Evolutionary conservation across 805 yeast species (phyloP).

Genomic region (Monosporozyma servazzii): DNA sequence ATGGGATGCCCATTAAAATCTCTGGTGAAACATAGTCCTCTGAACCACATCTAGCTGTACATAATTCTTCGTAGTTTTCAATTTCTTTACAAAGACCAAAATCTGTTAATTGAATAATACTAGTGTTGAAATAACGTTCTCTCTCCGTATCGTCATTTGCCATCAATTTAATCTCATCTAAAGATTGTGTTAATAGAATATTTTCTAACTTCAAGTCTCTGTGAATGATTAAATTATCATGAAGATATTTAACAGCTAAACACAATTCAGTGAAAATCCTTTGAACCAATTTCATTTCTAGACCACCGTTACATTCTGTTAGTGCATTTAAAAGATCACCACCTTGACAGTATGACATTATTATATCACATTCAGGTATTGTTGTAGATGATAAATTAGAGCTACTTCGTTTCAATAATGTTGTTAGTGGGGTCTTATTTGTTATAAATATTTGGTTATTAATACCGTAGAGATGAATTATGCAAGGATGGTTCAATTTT

Average conservation of each 20-base stretch:
- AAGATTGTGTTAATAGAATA: conserved; percentile 41
- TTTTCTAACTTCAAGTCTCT: conserved; percentile 90
- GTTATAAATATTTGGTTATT: conserved; percentile 21
- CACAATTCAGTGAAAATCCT: conserved; percentile 64
- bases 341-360: conserved; percentile 70
- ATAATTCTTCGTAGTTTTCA: conserved; percentile 42
- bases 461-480: conserved; percentile 51
- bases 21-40: conserved; percentile 97
- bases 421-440: conserved; percentile 22
- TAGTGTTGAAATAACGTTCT: conserved; percentile 5
- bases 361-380: conserved; percentile 38
- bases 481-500: conserved; percentile 54
- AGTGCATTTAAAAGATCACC: conserved; percentile 75
- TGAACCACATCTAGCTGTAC: conserved; percentile 89
- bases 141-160: not conserved
- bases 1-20: conserved; percentile 76
- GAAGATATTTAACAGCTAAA: conserved; percentile 64
- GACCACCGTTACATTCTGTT: conserved; percentile 29
- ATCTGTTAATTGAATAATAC: conserved; percentile 61
- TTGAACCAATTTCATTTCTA: conserved; percentile 44
- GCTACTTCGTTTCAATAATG: conserved; percentile 18
- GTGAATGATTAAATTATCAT: conserved; percentile 61
- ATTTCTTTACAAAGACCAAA: conserved; percentile 78
- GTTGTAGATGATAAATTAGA: not conserved
- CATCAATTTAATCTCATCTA: conserved; percentile 24